phyloP scores from a whole-genome alignment of 176 grass and related monocot genomes.

The Elaeis guineensis region DNA sequence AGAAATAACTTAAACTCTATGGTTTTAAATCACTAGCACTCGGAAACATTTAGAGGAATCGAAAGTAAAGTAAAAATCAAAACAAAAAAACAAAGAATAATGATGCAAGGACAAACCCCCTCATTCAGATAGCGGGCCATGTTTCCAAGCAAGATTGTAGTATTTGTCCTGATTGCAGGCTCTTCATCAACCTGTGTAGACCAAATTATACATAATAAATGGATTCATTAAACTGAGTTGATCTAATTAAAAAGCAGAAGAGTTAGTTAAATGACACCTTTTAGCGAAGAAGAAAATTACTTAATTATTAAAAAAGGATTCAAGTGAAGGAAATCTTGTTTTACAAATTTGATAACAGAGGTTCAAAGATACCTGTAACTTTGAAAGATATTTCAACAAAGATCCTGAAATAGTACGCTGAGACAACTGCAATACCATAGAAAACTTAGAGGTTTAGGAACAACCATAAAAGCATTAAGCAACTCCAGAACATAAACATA shows the following conservation, averaged over 20 bases:
- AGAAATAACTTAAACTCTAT: too few relatives aligned
- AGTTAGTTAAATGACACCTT: too few relatives aligned
- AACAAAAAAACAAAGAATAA: constrained; percentile 7
- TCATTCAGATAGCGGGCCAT: constrained; percentile 96
- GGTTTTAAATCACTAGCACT: too few relatives aligned
- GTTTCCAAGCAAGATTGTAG: constrained; percentile 96
- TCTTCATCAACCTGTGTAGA: constrained; percentile 82
- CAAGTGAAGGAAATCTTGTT: too few relatives aligned
- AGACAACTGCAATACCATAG: constrained; percentile 58
- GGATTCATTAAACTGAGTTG: constrained; percentile 2
- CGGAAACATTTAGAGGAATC: too few relatives aligned
- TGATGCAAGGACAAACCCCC: constrained; percentile 53
- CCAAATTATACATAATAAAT: neutral
- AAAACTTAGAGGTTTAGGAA: constrained; percentile 13
- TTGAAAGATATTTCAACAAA: constrained; percentile 98
- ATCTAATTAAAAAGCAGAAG: neutral
- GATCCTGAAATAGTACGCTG: constrained; percentile 95
- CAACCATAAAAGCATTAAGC: neutral
- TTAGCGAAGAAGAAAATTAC: too few relatives aligned
- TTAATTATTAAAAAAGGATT: too few relatives aligned
- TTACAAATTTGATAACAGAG: constrained; percentile 1
- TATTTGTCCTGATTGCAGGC: constrained; percentile 91
- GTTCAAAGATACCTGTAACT: constrained; percentile 69
- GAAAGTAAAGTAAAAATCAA: too few relatives aligned
- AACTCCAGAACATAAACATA: too few relatives aligned